Percentiles rank a stretch among this genome's conserved stretches.
phyloP scores from a whole-genome alignment of 257 asterid species.

The Coffea eugenioides region DNA sequence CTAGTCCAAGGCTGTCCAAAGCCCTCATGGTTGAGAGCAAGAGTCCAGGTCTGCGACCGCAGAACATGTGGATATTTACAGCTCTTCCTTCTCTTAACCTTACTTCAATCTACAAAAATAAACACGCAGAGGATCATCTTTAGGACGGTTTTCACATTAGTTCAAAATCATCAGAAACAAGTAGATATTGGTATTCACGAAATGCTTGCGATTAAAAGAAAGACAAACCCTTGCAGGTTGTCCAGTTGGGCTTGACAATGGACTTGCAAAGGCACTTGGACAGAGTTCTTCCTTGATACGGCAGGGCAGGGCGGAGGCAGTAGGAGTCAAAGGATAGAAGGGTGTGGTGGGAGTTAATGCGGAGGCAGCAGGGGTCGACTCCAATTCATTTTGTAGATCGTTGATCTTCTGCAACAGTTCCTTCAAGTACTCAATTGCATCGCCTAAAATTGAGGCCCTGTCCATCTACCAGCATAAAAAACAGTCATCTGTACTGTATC shows the following conservation, averaged over 20 bases:
- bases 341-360: conserved; percentile 49
- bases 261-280: conserved; percentile 71
- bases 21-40: conserved; percentile 81
- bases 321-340: conserved; percentile 77
- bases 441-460: conserved; percentile 89
- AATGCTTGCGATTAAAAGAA: neutral
- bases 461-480: conserved; percentile 56
- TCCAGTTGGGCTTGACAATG: conserved; percentile 73
- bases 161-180: neutral
- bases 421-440: conserved; percentile 84
- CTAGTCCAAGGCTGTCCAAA: conserved; percentile 79
- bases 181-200: neutral
- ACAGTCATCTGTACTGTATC: neutral
- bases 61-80: conserved; percentile 82
- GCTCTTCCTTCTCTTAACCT: conserved; percentile 80
- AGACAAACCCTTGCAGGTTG: conserved; percentile 75
- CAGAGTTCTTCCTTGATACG: conserved; percentile 73
- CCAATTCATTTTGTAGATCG: conserved; percentile 82
- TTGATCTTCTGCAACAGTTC: conserved; percentile 80
- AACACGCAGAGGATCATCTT: neutral
- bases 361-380: conserved; percentile 59
- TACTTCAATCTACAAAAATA: conserved; percentile 59
- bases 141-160: neutral
- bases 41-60: conserved; percentile 80
- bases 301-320: conserved; percentile 55